These are phyloP conservation scores for Termitomyces sp. DNA, from an alignment of 768 basidiomycete genomes.

Conservation along the genomic window DNA sequence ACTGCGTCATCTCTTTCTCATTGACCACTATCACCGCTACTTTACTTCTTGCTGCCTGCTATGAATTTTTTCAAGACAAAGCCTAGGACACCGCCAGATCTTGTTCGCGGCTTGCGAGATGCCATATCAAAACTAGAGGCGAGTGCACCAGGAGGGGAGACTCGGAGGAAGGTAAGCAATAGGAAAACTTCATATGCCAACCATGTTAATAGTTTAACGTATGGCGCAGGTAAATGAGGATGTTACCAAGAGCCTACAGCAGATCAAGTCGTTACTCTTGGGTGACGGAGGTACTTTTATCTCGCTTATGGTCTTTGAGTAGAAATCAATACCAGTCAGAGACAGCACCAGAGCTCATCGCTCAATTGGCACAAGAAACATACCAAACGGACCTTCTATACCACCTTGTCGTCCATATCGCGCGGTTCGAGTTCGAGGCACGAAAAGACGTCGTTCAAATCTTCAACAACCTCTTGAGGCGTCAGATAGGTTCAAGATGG, in stretches of 20 bases:
- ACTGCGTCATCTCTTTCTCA: slow-evolving; percentile 3
- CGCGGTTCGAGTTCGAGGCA: slow-evolving; percentile 91
- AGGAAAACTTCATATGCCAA: background rate
- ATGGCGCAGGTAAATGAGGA: slow-evolving; percentile 75
- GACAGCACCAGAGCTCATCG: slow-evolving; percentile 82
- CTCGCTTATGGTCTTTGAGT: background rate
- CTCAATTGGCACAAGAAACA: slow-evolving; percentile 93
- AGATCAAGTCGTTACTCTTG: slow-evolving; percentile 82
- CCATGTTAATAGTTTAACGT: background rate
- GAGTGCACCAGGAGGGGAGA: slow-evolving; percentile 69
- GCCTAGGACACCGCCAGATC: slow-evolving; percentile 79
- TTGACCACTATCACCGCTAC: background rate
- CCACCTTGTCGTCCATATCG: slow-evolving; percentile 73
- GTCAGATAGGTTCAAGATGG: slow-evolving; percentile 90
- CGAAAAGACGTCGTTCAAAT: slow-evolving; percentile 82
- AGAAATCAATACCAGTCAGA: slow-evolving; percentile 34
- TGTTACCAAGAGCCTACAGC: slow-evolving; percentile 82
- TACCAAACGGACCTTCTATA: slow-evolving; percentile 87
- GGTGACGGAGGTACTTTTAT: slow-evolving; percentile 74
- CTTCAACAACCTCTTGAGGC: slow-evolving; percentile 81
- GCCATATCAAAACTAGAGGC: slow-evolving; percentile 72
- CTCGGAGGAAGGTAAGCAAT: slow-evolving; percentile 65
- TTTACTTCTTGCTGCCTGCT: background rate
- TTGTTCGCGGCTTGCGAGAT: slow-evolving; percentile 78
- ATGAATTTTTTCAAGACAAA: slow-evolving; percentile 99